phyloP scores from a whole-genome alignment of 2,329 filamentous ascomycete species.

The Colletotrichum euphorbiae region DNA sequence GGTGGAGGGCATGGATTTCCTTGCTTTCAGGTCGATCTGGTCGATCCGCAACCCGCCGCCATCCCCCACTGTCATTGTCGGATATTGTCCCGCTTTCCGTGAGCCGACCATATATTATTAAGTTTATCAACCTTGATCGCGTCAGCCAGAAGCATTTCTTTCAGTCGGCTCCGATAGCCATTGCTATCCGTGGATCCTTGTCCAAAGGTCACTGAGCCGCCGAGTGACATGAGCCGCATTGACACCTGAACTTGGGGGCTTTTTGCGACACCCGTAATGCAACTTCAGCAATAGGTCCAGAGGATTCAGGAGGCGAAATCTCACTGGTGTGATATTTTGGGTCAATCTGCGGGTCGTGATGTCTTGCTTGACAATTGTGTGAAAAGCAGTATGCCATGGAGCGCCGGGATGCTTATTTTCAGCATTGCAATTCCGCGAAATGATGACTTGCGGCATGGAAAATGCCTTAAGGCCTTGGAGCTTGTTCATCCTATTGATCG shows the following conservation, averaged over 20 bases:
- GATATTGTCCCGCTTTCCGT: slow-evolving; percentile 48
- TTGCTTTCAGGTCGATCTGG: slow-evolving; percentile 48
- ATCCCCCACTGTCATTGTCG: slow-evolving; percentile 53
- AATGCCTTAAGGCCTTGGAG: no score
- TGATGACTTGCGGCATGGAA: no score
- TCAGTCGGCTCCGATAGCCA: slow-evolving; percentile 52
- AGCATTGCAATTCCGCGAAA: no score
- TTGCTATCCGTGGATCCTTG: slow-evolving; percentile 48
- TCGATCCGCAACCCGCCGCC: slow-evolving; percentile 50
- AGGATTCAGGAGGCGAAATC: no score
- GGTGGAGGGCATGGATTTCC: slow-evolving; percentile 43
- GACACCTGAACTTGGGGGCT: not conserved
- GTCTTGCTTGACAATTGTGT: no score
- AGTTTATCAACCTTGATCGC: slow-evolving; percentile 49
- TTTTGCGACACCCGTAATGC: no score
- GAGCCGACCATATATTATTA: slow-evolving; percentile 53
- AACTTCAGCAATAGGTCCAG: no score
- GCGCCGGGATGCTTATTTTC: no score
- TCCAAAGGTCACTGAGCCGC: slow-evolving; percentile 54
- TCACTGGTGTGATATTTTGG: no score
- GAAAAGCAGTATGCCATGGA: no score
- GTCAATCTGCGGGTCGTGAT: no score
- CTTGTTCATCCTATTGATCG: no score
- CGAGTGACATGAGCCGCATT: slow-evolving; percentile 51
- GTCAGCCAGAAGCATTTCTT: slow-evolving; percentile 46